phyloP scores from a whole-genome alignment of 371 early-diverging fungal species.

The Syncephalastrum monosporum region DNA sequence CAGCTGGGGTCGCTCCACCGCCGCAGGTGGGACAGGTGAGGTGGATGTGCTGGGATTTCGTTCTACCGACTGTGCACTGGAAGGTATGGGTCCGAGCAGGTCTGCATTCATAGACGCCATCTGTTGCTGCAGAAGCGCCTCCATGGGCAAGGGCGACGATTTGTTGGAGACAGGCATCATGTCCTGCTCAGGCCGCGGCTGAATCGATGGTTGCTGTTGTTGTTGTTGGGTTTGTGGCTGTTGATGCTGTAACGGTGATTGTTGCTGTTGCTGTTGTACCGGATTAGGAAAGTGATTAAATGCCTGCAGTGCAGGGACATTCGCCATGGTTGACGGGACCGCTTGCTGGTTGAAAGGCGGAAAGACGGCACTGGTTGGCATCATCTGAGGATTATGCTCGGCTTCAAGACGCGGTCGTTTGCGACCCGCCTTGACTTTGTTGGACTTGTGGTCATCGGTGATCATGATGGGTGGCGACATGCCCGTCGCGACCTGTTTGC shows the following conservation, averaged over 20 bases:
- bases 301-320: too few relatives aligned
- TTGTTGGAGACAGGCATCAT: constrained; percentile 3
- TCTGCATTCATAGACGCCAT: too few relatives aligned
- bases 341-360: neutral
- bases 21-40: constrained; percentile 28
- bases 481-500: constrained; percentile 73
- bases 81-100: neutral
- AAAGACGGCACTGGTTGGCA: constrained; percentile 11
- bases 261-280: constrained; percentile 8
- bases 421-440: constrained; percentile 59
- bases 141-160: neutral
- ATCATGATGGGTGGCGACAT: constrained; percentile 93
- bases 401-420: constrained; percentile 43
- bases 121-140: neutral
- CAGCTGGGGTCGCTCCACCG: constrained; percentile 34
- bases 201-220: constrained; percentile 12
- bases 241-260: neutral
- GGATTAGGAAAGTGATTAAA: too few relatives aligned
- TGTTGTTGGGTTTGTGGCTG: too few relatives aligned
- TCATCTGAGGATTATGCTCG: constrained; percentile 23
- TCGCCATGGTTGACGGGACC: too few relatives aligned
- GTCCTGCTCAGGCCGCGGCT: constrained; percentile 17
- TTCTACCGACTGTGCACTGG: too few relatives aligned
- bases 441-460: constrained; percentile 95
- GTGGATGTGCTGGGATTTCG: constrained; percentile 7